Percentiles rank a stretch among this genome's conserved stretches.
Conservation (phyloP, 106 monocot species). For the Dioscorea alata region DNA sequence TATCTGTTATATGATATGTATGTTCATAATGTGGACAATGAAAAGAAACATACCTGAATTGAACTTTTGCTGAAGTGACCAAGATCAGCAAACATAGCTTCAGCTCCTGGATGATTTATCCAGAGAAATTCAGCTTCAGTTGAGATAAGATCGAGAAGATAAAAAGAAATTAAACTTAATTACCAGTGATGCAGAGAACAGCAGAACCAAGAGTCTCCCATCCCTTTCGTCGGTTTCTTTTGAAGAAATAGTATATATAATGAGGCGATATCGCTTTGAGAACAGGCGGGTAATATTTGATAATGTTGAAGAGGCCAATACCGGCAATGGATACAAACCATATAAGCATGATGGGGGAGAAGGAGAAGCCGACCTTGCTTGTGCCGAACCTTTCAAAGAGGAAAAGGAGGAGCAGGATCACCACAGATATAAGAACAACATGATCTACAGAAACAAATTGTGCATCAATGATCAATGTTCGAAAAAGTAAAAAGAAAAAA, state of each 20-base stretch:
- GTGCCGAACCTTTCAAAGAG: slow-evolving; percentile 57
- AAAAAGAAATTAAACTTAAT: neutral
- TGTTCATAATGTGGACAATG: neutral
- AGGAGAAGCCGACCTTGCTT: slow-evolving; percentile 43
- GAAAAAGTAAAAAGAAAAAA: neutral
- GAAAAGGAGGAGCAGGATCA: slow-evolving; percentile 45
- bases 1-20: too few relatives aligned
- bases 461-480: neutral
- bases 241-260: slow-evolving; percentile 51
- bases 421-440: slow-evolving; percentile 38
- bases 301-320: slow-evolving; percentile 52
- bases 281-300: slow-evolving; percentile 38
- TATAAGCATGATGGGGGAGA: slow-evolving; percentile 56
- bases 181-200: slow-evolving; percentile 58
- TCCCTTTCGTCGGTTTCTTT: slow-evolving; percentile 24
- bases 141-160: too few relatives aligned
- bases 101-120: slow-evolving; percentile 32
- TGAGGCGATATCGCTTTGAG: slow-evolving; percentile 47
- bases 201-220: slow-evolving; percentile 52
- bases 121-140: too few relatives aligned
- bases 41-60: slow-evolving; percentile 40
- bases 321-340: slow-evolving; percentile 33
- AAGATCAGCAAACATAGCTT: slow-evolving; percentile 79
- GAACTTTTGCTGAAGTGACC: slow-evolving; percentile 57
- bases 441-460: slow-evolving; percentile 12